phyloP scores from a whole-genome alignment of 164 flowering plant species.

The Akebia trifoliata region DNA sequence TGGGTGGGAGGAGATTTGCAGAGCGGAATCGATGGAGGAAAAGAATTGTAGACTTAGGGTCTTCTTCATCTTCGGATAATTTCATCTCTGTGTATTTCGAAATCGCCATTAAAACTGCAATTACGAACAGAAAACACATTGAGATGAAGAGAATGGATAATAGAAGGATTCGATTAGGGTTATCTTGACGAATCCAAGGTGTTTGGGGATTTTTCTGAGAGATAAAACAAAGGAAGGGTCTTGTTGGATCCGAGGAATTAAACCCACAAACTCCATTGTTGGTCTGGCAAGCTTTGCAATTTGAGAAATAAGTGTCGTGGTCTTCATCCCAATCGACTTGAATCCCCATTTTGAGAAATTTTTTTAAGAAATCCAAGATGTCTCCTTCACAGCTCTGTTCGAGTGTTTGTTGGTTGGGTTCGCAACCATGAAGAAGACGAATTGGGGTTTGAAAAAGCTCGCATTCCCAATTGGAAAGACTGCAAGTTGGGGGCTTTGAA shows the following conservation, averaged over 20 bases:
- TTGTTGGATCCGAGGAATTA: constrained; percentile 52
- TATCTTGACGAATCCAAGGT: not conserved
- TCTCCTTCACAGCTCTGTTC: constrained; percentile 48
- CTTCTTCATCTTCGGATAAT: constrained; percentile 34
- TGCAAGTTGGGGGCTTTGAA: constrained; percentile 39
- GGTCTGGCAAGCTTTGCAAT: constrained; percentile 39
- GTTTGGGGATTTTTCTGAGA: not conserved
- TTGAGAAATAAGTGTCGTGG: constrained; percentile 38
- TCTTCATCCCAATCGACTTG: constrained; percentile 49
- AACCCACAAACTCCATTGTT: constrained; percentile 59
- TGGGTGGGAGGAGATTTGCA: constrained; percentile 66
- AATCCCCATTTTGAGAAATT: constrained; percentile 36
- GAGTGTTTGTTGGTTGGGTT: constrained; percentile 12
- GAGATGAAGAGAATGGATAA: constrained; percentile 2
- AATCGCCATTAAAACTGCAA: constrained; percentile 7
- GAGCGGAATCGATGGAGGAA: constrained; percentile 65
- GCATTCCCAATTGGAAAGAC: constrained; percentile 48
- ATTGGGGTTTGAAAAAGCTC: constrained; percentile 40
- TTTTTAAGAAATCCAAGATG: constrained; percentile 44
- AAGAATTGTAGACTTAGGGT: constrained; percentile 52
- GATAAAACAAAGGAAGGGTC: constrained; percentile 51
- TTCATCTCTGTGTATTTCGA: constrained; percentile 22
- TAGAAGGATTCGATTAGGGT: constrained; percentile 2
- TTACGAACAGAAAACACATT: not conserved
- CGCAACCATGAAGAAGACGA: constrained; percentile 37